Base-by-base conservation (phyloP, 2,329 filamentous ascomycete genomes). In the Pyricularia sp. region DNA sequence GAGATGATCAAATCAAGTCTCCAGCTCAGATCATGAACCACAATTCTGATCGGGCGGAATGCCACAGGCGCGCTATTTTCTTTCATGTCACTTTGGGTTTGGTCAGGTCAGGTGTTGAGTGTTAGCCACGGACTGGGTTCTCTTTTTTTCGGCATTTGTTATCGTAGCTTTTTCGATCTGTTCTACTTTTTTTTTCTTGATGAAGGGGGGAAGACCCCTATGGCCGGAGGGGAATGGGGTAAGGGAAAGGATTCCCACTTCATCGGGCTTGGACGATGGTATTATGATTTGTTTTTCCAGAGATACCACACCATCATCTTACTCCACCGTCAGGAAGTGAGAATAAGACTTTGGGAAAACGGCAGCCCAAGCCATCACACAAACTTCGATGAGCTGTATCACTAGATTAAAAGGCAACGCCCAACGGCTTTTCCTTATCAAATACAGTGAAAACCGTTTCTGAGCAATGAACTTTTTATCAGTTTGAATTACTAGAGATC, bases 81-180 rank as follows among this genome's bases (percentile, higher is more conserved):
- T 66, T 69, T 63, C 59, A 55, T 42, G 42, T 69, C 70, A 58
- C 30, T 68, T 66, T 69, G 64, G 33, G 64, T 66, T 42, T 36
- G 31, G 64, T 66, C 31, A 66, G 23, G 64, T 42, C 30, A 65
- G 64, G 28, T 33, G 64, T 65, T 31, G 64, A 65, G 26, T 69
- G 68, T 70, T 71, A 71, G 65, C 66, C 70, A 71, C 58, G 58
- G 69, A 73, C 72, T 70, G 73, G 74, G 70, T 73, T 72, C 58
- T 71, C 67, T 67, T 70, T 74, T 74, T 72, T 75, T 74, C 58
- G 58, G 58, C 58, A 61, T n/a, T 58, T 61, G 58, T 61, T 61
- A 71, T 55, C 68, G 71, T 67, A 71, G 67, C 69, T 55, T 36
- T n/a, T 65, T 70, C 70, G 61, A 50, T 70, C 68, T 58, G 70